Evolutionary conservation across 495 filamentous ascomycete genomes (phyloP).

Genomic region (Aspergillus bridgeri): DNA sequence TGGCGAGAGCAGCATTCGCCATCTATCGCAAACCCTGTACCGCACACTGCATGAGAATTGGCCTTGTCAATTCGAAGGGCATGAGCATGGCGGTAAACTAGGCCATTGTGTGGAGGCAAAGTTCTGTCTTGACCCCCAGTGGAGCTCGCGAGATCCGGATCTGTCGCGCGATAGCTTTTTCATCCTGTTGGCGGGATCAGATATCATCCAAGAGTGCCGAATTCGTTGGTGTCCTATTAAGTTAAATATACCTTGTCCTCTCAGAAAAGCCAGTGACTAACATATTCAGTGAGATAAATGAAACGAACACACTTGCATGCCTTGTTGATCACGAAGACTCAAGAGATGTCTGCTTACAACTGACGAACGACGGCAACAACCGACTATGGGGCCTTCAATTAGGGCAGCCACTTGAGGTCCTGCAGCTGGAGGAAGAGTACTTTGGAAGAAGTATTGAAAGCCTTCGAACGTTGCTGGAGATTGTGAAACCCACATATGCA

Average conservation of each 20-base stretch:
- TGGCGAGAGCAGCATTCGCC: too few relatives aligned
- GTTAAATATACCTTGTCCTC: too few relatives aligned
- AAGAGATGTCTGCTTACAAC: constrained; percentile 6
- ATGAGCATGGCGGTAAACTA: constrained; percentile 9
- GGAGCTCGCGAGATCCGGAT: background rate
- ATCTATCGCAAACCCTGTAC: background rate
- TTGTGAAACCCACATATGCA: constrained; percentile 13
- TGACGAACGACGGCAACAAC: constrained; percentile 4
- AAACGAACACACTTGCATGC: constrained; percentile 5
- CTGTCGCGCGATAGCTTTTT: constrained; percentile 11
- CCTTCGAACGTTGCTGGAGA: too few relatives aligned
- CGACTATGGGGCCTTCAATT: constrained; percentile 6
- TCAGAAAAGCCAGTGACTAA: too few relatives aligned
- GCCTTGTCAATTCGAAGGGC: constrained; percentile 1
- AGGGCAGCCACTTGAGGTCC: constrained; percentile 7
- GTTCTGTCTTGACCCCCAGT: constrained; percentile 13
- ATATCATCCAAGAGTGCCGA: constrained; percentile 13
- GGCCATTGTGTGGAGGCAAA: constrained; percentile 10
- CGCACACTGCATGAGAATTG: constrained; percentile 1
- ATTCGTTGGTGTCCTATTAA: too few relatives aligned
- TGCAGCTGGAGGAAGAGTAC: constrained; percentile 10
- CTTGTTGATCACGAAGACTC: constrained; percentile 11
- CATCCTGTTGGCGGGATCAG: constrained; percentile 6
- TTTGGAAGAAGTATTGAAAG: constrained; percentile 11
- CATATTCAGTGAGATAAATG: too few relatives aligned